These are phyloP conservation scores for Gossypium trilobum DNA, from an alignment of 441 rosid species.

Conservation along the genomic window DNA sequence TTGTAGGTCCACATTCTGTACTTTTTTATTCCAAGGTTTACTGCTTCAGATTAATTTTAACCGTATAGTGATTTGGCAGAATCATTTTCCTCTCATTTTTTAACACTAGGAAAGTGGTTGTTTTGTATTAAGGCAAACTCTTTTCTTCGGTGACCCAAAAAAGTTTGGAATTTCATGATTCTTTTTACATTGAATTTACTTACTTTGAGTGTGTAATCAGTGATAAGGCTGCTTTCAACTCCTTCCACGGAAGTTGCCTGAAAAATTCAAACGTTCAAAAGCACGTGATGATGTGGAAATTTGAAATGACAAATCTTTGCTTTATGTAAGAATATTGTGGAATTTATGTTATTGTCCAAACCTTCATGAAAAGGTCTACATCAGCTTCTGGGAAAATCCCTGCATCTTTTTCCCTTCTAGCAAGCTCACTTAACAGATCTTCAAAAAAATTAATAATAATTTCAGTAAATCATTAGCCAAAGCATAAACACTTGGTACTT, in stretches of 20 bases:
- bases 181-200: slow-evolving; percentile 2
- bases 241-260: slow-evolving; percentile 65
- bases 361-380: slow-evolving; percentile 65
- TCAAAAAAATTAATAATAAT: background rate
- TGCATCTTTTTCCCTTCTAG: slow-evolving; percentile 49
- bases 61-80: background rate
- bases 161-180: background rate
- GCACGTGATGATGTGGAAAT: background rate
- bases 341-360: slow-evolving; percentile 13
- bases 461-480: background rate
- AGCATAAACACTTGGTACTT: too few species aligned
- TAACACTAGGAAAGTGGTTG: background rate
- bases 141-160: background rate
- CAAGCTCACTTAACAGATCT: slow-evolving; percentile 56
- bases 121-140: background rate
- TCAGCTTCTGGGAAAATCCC: slow-evolving; percentile 64
- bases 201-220: slow-evolving; percentile 62
- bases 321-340: background rate
- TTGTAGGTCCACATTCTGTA: background rate
- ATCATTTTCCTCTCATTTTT: background rate
- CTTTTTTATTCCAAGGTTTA: background rate
- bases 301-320: background rate
- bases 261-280: background rate
- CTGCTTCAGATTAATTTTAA: background rate
- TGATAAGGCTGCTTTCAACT: slow-evolving; percentile 46